Evolutionary conservation across 257 asterid genomes (phyloP), one percentile per base, ranked within the genome.

Genomic region (Solanum sparsipilum): DNA sequence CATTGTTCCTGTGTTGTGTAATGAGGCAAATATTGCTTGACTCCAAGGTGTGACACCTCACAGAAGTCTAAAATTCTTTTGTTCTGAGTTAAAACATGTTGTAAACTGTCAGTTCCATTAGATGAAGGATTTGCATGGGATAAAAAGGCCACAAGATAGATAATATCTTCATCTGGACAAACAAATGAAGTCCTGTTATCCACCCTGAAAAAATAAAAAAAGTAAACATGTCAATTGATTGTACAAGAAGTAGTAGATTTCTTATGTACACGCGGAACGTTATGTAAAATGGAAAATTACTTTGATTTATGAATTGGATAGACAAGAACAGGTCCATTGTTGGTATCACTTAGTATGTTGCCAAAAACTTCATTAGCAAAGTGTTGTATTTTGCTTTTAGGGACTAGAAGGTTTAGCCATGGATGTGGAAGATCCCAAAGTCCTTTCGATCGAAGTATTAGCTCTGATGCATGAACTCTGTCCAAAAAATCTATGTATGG

Each of bases 391-490:
- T 93, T 95, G 90, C 93, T 94, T 89, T 87, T 89, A 3, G 99
- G 98, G 34, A 97, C 94, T 56, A 95, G 95, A 58, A 97, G 98
- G 70, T 96, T 95, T n/a, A 95, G 95, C 99, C 99, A 97, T 87
- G 99, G 99, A 88, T 97, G 99, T 82, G 98, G 96, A 36, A 96
- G 89, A 79, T 94, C 98, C 98, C 99, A 97, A 11, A 97, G 88
- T 58, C 98, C 99, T 86, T 93, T 96, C 6, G 93, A 78, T 58
- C 95, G 71, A 13, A 97, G 94, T 76, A 90, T 92, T 29, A 90
- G 75, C 90, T 97, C 98, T 15, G 98, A 94, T 86, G 93, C 56
- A 87, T 93, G 98, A 75, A 97, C 98, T 86, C 99, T 91, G 91
- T 97, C 99, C 93, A 97, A 83, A 93, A 97, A 97, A 72, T 93